phyloP scores from a whole-genome alignment of 1,284 basidiomycete genomes.

The Wallemia mellicola region DNA sequence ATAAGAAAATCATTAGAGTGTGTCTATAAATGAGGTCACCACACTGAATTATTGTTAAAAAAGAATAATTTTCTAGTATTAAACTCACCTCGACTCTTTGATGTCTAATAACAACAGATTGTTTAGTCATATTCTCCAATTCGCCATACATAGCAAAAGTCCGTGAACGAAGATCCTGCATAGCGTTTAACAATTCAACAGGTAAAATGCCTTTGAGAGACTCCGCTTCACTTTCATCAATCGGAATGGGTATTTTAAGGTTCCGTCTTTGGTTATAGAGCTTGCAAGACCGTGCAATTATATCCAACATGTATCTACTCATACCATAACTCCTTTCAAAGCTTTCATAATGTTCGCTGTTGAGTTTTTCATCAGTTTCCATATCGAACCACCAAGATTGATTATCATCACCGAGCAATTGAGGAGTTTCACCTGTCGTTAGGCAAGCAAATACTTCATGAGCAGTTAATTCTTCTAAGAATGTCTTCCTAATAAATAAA shows the following conservation, averaged over 20 bases:
- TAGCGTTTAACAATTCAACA: not conserved
- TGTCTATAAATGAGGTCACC: not conserved
- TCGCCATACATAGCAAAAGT: not conserved
- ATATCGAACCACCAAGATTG: not conserved
- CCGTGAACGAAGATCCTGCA: not conserved
- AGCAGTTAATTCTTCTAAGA: not conserved
- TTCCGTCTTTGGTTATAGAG: not conserved
- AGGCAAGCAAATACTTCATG: constrained; percentile 1
- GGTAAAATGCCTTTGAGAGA: not conserved
- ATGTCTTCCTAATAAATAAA: not conserved
- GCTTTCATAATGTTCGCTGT: not conserved
- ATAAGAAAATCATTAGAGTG: not conserved
- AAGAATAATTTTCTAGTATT: too few species aligned
- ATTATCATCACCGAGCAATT: not conserved
- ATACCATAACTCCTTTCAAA: not conserved
- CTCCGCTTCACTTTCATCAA: not conserved
- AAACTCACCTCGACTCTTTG: not conserved
- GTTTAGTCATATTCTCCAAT: not conserved
- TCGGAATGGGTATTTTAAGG: not conserved
- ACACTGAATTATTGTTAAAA: not conserved
- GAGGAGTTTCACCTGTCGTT: not conserved
- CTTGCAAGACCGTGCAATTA: not conserved
- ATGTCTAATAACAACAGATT: not conserved
- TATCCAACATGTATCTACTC: not conserved
- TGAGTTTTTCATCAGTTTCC: not conserved